Conservation (phyloP, 2,329 filamentous ascomycete species). For the Coniochaeta hoffmannii region DNA sequence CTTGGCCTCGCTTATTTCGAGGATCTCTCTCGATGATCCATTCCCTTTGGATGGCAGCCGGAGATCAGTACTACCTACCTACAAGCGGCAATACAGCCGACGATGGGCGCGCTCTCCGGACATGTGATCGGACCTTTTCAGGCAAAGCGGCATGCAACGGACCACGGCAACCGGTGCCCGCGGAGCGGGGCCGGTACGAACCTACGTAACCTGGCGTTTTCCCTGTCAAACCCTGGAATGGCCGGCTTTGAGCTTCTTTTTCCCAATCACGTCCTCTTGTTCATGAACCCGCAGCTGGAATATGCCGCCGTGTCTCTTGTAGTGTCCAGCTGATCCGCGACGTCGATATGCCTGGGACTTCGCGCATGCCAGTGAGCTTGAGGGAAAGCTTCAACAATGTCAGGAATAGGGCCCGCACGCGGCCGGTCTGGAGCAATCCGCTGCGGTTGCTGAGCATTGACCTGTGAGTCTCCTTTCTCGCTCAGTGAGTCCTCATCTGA, state of each 20-base stretch:
- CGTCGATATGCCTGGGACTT: conserved; percentile 52
- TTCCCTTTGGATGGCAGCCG: no score
- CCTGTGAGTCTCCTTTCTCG: conserved; percentile 47
- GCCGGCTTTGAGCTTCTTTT: no score
- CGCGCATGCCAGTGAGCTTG: conserved; percentile 63
- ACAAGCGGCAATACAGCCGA: not conserved
- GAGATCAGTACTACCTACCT: not conserved
- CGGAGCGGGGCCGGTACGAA: not conserved
- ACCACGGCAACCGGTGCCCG: not conserved
- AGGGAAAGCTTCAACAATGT: conserved; percentile 58
- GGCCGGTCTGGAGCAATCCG: conserved; percentile 39
- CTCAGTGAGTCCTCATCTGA: not conserved
- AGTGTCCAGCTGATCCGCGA: not conserved
- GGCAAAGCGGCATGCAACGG: not conserved
- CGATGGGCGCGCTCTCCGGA: not conserved
- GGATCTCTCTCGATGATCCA: no score
- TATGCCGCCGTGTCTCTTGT: not conserved
- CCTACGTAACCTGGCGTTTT: not conserved
- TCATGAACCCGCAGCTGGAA: not conserved
- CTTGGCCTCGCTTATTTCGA: no score
- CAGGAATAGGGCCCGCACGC: conserved; percentile 36
- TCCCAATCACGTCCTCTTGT: not conserved
- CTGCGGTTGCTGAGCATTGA: conserved; percentile 58
- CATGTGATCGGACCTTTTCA: not conserved
- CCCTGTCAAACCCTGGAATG: not conserved